Conservation (phyloP, 106 monocot species). For the Platanthera zijinensis region DNA sequence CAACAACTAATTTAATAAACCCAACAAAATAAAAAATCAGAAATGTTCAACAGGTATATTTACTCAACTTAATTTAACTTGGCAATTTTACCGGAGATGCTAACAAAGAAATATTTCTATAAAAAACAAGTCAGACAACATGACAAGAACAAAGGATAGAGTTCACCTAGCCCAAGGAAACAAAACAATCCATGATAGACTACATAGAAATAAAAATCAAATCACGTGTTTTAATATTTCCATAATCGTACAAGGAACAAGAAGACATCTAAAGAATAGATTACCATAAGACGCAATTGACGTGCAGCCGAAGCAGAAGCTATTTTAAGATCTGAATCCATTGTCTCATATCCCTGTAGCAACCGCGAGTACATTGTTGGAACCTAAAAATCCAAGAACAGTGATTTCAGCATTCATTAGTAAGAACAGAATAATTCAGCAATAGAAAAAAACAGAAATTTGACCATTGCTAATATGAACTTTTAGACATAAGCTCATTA, state of each 20-base stretch:
- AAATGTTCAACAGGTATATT: not conserved
- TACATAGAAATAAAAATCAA: not conserved
- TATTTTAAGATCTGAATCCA: constrained; percentile 64
- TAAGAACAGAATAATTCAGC: not conserved
- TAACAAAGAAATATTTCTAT: not conserved
- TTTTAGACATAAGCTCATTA: not conserved
- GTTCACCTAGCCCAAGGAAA: no score
- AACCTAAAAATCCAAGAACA: constrained; percentile 35
- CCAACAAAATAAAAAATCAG: not conserved
- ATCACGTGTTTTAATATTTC: not conserved
- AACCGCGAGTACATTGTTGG: constrained; percentile 96
- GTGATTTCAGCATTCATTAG: not conserved
- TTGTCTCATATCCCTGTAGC: constrained; percentile 85
- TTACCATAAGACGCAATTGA: constrained; percentile 92
- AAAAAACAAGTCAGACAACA: not conserved
- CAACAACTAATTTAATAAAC: not conserved
- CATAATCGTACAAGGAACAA: not conserved
- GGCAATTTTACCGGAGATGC: not conserved
- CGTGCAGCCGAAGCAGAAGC: constrained; percentile 78
- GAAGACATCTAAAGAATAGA: not conserved
- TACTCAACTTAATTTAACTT: not conserved
- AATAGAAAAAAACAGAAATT: not conserved
- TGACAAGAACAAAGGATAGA: not conserved
- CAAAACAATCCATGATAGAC: not conserved
- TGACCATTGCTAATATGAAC: not conserved